Evolutionary conservation across 179 eudicot genomes (phyloP).

Genomic region (Spergularia azorica): DNA sequence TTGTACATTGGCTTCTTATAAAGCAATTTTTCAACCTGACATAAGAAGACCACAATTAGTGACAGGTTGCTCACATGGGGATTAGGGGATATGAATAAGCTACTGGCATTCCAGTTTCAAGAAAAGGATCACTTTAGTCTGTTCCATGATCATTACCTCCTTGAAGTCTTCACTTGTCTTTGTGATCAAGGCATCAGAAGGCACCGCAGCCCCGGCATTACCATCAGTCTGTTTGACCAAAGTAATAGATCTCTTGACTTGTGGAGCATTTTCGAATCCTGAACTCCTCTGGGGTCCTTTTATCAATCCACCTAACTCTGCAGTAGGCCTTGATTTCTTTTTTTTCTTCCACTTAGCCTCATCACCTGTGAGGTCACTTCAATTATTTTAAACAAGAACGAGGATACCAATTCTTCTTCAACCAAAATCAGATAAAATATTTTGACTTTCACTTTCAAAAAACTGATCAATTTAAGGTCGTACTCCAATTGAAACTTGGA

Average conservation of each 20-base stretch:
- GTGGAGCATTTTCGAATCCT: conserved; percentile 45
- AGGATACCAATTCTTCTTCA: neutral
- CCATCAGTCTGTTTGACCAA: conserved; percentile 40
- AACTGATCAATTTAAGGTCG: too few species aligned
- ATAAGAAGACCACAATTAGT: conserved; percentile 14
- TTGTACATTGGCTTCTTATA: conserved; percentile 38
- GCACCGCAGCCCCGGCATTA: conserved; percentile 29
- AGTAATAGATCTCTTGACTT: conserved; percentile 45
- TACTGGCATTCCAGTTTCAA: neutral
- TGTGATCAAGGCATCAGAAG: conserved; percentile 40
- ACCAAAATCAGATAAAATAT: neutral
- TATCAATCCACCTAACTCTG: conserved; percentile 37
- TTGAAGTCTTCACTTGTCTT: conserved; percentile 47
- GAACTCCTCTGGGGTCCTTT: conserved; percentile 33
- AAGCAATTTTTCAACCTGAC: conserved; percentile 56
- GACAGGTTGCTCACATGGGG: neutral
- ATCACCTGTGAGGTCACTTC: conserved; percentile 54
- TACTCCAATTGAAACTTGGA: too few species aligned
- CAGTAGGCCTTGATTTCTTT: conserved; percentile 56
- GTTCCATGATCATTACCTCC: conserved; percentile 40
- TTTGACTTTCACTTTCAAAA: too few species aligned
- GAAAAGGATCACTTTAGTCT: neutral
- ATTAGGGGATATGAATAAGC: neutral
- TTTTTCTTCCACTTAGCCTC: conserved; percentile 76
- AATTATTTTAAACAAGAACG: neutral